Base-by-base conservation (phyloP, 345 rosid genomes). In the Noccaea bulbosa region DNA sequence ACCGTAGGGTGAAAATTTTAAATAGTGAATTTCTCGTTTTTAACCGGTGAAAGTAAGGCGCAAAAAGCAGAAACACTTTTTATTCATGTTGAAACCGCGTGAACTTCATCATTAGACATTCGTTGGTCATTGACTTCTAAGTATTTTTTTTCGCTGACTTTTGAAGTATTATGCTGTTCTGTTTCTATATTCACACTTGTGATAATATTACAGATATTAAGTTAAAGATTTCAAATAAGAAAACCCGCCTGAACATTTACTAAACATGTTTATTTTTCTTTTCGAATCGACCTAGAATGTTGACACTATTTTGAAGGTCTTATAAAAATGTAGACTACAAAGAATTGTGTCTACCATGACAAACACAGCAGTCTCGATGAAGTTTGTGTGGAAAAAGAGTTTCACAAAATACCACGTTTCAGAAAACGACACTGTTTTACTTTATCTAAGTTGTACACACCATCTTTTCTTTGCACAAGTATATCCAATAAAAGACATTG, bases 41-140 rank as follows among this genome's bases (percentile, higher is more conserved):
- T 14, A 64, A 52, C 12, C 16, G 33, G 60, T 54, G 40, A 45
- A 71, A 52, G 2, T 44, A 41, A 65, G 30, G 12, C 15, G 15
- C 51, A 46, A 40, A 73, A 67, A 74, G 71, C 69, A 67, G 56
- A 60, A 74, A 61, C 48, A 8, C 67, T 67, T 75, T 75, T 75
- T 75, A 35, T 45, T 11, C 78, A 75, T 61, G 69, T 75, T 44
- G 73, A 75, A 75, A 75, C 78, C 78, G 78, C 78, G 78, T 75
- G 51, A 68, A 47, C 51, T 35, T 27, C 37, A 66, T 67, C 58
- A 58, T 41, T 41, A 33, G 4, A 58, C 55, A 15, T 50, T 34
- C 59, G 47, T 34, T 73, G 72, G 12, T 10, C 27, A 37, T 64
- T 38, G 58, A 64, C 65, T 72, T 56, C 49, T 2, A 27, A 16